Evolutionary conservation across 2,329 filamentous ascomycete genomes (phyloP).

Genomic region (Trichothecium sympodiale): DNA sequence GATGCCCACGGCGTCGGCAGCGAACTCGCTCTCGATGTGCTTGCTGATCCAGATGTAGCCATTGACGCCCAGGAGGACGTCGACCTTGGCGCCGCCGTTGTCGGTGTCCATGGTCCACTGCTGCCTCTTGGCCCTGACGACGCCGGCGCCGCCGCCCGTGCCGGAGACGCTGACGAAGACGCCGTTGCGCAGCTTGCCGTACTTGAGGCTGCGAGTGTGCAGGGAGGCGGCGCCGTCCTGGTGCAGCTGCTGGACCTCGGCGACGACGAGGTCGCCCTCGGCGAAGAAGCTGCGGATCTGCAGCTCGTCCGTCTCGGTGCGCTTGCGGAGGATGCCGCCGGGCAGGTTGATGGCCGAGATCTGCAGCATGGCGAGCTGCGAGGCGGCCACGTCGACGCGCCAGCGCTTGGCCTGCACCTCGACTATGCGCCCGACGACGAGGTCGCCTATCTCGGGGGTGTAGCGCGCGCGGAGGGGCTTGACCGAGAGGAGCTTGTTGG

Average conservation of each 20-base stretch:
- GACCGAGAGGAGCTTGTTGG: constrained; percentile 93
- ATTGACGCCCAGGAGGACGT: constrained; percentile 87
- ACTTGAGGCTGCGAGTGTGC: constrained; percentile 84
- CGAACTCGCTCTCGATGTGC: constrained; percentile 54
- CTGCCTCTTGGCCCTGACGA: constrained; percentile 75
- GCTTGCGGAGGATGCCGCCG: constrained; percentile 79
- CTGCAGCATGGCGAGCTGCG: constrained; percentile 71
- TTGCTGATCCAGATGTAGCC: constrained; percentile 94
- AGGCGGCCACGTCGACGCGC: constrained; percentile 88
- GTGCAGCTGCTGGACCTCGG: constrained; percentile 86
- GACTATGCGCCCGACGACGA: constrained; percentile 86
- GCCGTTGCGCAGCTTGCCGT: constrained; percentile 91
- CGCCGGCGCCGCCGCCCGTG: constrained; percentile 74
- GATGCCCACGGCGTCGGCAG: constrained; percentile 44
- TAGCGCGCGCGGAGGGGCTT: constrained; percentile 85
- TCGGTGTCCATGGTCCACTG: constrained; percentile 66
- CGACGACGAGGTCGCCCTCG: constrained; percentile 87
- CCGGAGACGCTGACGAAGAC: constrained; percentile 76
- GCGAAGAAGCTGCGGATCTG: constrained; percentile 97
- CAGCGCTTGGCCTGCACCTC: constrained; percentile 90
- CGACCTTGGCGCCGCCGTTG: constrained; percentile 53
- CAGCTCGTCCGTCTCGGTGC: constrained; percentile 91
- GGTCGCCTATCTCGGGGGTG: constrained; percentile 88
- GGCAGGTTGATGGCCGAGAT: constrained; percentile 89
- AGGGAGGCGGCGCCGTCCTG: constrained; percentile 76